Conservation (phyloP, 345 rosid genomes). For the Lagerstroemia speciosa region DNA sequence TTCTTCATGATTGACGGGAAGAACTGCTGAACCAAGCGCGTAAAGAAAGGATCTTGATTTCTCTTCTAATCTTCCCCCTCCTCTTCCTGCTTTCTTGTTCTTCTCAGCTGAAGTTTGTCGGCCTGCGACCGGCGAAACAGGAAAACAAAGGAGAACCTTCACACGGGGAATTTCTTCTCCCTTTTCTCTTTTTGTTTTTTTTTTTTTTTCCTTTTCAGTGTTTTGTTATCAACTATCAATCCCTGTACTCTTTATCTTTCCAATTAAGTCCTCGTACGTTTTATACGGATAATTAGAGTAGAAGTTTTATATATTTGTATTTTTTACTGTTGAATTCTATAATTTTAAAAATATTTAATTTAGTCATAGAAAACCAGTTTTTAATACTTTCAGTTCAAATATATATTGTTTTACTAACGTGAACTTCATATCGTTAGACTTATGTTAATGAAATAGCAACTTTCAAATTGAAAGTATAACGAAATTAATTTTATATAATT, state of each 20-base stretch:
- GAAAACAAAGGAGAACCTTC: neutral
- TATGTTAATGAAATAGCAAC: too few species aligned
- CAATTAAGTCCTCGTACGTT: neutral
- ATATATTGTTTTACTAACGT: too few species aligned
- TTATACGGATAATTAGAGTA: too few species aligned
- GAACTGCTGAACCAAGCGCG: neutral
- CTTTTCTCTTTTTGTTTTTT: neutral
- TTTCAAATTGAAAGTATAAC: too few species aligned
- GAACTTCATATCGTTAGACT: too few species aligned
- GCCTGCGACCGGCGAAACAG: neutral
- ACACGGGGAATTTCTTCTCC: neutral
- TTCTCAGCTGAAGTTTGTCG: neutral
- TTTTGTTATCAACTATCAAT: neutral
- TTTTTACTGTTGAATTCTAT: too few species aligned
- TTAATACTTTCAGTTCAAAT: too few species aligned
- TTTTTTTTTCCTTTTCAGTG: neutral
- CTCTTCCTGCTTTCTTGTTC: neutral
- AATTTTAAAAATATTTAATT: too few species aligned
- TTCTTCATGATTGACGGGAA: conserved; percentile 26
- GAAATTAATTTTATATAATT: too few species aligned
- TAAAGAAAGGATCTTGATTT: neutral
- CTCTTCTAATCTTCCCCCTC: neutral
- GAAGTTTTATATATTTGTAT: too few species aligned
- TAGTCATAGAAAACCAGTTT: too few species aligned
- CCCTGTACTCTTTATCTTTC: neutral